Evolutionary conservation across 2,329 filamentous ascomycete species (phyloP).

Genomic region (Calonectria hongkongensis): DNA sequence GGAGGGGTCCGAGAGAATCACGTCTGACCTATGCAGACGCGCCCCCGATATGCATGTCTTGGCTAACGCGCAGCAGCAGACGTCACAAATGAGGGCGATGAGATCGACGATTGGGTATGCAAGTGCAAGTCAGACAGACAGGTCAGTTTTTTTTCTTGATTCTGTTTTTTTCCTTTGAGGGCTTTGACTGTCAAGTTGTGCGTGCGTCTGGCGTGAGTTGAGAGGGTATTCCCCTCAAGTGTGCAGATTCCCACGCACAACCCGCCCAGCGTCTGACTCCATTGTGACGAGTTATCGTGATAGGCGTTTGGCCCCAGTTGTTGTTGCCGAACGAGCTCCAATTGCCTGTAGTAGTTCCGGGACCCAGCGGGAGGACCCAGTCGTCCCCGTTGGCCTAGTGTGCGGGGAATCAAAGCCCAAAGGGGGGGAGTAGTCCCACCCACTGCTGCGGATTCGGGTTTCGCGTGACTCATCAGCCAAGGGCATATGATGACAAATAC

Average conservation of each 20-base stretch:
- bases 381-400: not conserved
- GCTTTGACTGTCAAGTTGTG: no score
- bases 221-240: no score
- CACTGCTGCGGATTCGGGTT: not conserved
- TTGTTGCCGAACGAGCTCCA: constrained; percentile 1
- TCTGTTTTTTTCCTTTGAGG: not conserved
- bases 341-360: not conserved
- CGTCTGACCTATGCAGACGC: constrained; percentile 13
- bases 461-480: not conserved
- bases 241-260: no score
- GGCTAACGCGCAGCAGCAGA: not conserved
- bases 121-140: not conserved
- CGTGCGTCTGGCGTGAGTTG: no score
- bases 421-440: not conserved
- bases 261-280: no score
- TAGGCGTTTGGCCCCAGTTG: not conserved
- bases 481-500: constrained; percentile 22
- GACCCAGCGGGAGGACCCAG: constrained; percentile 15
- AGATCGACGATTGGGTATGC: not conserved
- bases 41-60: constrained; percentile 11
- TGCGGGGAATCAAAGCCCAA: constrained; percentile 6
- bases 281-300: not conserved
- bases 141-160: not conserved
- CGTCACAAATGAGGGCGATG: not conserved
- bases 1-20: not conserved